phyloP scores from a whole-genome alignment of 768 basidiomycete genomes.

The Boletales sp. region DNA sequence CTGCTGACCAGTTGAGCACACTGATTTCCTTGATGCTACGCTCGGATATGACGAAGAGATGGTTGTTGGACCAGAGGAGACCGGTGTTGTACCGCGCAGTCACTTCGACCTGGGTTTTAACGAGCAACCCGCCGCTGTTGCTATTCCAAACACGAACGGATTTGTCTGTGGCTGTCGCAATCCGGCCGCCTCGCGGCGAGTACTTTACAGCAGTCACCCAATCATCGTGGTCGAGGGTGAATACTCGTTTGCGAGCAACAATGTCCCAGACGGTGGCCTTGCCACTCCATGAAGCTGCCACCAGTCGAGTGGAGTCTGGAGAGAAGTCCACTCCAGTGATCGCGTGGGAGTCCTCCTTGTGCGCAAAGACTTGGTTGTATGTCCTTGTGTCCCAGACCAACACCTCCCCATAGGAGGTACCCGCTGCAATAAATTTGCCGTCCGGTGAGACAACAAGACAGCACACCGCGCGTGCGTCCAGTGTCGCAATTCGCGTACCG shows the following conservation, averaged over 20 bases:
- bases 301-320: neutral
- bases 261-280: neutral
- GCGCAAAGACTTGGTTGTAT: neutral
- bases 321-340: conserved; percentile 3
- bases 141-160: no score
- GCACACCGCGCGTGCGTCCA: neutral
- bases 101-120: no score
- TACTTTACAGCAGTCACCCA: neutral
- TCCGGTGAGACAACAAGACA: neutral
- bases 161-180: neutral
- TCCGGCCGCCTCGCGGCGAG: neutral
- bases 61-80: no score
- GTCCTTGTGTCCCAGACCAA: neutral
- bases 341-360: neutral
- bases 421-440: neutral
- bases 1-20: no score
- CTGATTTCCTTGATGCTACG: no score
- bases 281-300: neutral
- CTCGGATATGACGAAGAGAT: no score
- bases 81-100: no score
- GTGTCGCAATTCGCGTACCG: neutral
- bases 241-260: neutral
- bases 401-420: neutral
- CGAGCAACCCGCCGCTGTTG: no score
- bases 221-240: neutral